Base-by-base conservation (phyloP, 257 asterid genomes). In the Rhazya stricta region DNA sequence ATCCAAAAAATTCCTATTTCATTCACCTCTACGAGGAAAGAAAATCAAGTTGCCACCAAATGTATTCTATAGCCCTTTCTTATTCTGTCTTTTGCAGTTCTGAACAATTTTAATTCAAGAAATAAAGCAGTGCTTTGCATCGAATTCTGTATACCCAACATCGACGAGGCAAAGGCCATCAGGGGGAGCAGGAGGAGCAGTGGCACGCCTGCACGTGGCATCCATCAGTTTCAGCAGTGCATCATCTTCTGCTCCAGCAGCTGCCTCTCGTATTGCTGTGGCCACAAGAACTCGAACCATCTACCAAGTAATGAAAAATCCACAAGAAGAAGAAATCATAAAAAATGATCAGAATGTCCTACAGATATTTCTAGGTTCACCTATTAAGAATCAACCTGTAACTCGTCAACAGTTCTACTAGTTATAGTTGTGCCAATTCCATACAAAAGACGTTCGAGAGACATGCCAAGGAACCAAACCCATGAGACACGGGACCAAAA, bases 211-310 rank as follows among this genome's bases (percentile, higher is more conserved):
- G 72, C 99, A 94, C 1, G 97, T 87, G 45, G 99, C 97, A 34
- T 89, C 98, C 91, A 91, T 91, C 86, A 95, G 88, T 85, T 84
- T 89, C 78, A 91, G 81, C 85, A 95, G 78, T 27, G 91, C 87
- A 72, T 89, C 94, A 5, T 88, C 96, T 11, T 84, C 94, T 4
- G 98, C 98, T 62, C 97, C 98, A 13, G 99, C 98, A 53, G 95
- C 97, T 36, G 99, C 97, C 86, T 94, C 99, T 79, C 99, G 86
- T 36, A 94, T 82, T 37, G 89, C 89, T 1, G 97, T 95, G 48
- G 98, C 98, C 72, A 95, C 99, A 74, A 95, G 92, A 73, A 95
- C 99, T 69, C 99, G 89, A 77, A 95, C 92, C 99, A 95, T 95
- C 99, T 94, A 82, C 62, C 50, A 41, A 71, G 60, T 69, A 79